Evolutionary conservation across 805 yeast species (phyloP).

Genomic region (Zygoascus tannicola): DNA sequence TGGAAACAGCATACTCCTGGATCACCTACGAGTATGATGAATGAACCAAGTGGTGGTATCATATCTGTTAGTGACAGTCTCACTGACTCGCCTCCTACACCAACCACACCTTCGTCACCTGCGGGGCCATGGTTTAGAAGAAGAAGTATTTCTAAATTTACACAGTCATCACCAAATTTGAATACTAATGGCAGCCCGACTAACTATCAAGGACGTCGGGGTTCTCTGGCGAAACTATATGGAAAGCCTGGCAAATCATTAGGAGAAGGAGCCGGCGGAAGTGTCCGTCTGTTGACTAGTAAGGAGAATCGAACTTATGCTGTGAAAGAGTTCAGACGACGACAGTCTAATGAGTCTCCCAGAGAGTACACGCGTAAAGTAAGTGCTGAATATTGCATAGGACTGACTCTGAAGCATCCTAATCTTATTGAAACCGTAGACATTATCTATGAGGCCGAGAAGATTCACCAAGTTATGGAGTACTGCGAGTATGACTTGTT

Average conservation of each 20-base stretch:
- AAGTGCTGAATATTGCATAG: constrained; percentile 90
- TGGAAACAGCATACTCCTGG: constrained; percentile 18
- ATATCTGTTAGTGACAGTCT: constrained; percentile 1
- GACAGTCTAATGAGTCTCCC: constrained; percentile 61
- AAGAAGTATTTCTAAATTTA: constrained; percentile 3
- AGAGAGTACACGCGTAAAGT: constrained; percentile 87
- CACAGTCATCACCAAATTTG: constrained; percentile 13
- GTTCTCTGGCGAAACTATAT: constrained; percentile 51
- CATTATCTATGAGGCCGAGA: constrained; percentile 78
- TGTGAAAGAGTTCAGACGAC: constrained; percentile 81
- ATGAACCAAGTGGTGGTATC: constrained; percentile 2
- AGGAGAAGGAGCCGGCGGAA: constrained; percentile 95
- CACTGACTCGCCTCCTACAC: neutral
- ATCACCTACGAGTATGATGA: neutral
- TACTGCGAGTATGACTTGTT: constrained; percentile 88
- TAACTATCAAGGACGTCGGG: neutral
- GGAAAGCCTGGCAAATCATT: constrained; percentile 75
- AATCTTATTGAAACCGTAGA: constrained; percentile 88
- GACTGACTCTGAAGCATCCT: constrained; percentile 80
- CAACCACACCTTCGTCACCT: constrained; percentile 14
- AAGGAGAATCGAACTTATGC: constrained; percentile 72
- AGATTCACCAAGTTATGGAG: constrained; percentile 88
- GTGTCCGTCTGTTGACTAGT: constrained; percentile 61
- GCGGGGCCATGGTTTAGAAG: constrained; percentile 13
- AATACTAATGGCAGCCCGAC: neutral